Base-by-base conservation (phyloP, 2,329 filamentous ascomycete genomes). In the Xylaria sp. region DNA sequence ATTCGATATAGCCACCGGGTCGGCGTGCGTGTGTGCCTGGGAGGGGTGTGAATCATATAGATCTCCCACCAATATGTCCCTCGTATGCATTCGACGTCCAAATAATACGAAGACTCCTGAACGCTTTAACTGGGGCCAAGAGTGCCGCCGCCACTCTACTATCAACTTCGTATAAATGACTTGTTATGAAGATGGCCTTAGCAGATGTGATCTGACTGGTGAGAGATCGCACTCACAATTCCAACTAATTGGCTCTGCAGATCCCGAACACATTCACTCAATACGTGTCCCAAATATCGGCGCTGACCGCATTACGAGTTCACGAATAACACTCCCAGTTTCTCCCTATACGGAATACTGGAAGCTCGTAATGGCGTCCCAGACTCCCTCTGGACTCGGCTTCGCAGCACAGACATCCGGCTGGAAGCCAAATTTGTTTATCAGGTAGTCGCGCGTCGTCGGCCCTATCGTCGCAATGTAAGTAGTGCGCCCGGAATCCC, bases 391-490 rank as follows among this genome's bases (percentile, higher is more conserved):
- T 0, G 92, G 90, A 71, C 84, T 96, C 1, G 94, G 94, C 68
- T 81, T 87, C 68, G 84, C 83, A 1, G 94, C 90, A 73, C 89
- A 95, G n/a, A 90, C 88, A 70, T 93, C 86, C 0, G 90, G 85
- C 67, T 85, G 80, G 64, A 86, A 88, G 0, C 76, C 83, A 71
- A 91, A 91, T 1, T 79, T 80, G 18, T 79, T 77, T 13, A 78
- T 72, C 50, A 99, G 76, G 74, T 91, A 86, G 66, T 92, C 86
- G 63, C 87, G 82, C 9, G 94, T 99, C 16, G 94, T 99, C 10
- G 94, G 93, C 0, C 94, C 94, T 73, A 99, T 99, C 0, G 92
- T 95, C 11, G 88, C 91, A 62, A 97, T 79, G 63, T 83, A 85
- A 0, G 86, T 88, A 54, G 73, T 79, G 8, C 75, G 75, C 34